Conservation (phyloP, 495 filamentous ascomycete species). For the Mytilinidion resinicola region DNA sequence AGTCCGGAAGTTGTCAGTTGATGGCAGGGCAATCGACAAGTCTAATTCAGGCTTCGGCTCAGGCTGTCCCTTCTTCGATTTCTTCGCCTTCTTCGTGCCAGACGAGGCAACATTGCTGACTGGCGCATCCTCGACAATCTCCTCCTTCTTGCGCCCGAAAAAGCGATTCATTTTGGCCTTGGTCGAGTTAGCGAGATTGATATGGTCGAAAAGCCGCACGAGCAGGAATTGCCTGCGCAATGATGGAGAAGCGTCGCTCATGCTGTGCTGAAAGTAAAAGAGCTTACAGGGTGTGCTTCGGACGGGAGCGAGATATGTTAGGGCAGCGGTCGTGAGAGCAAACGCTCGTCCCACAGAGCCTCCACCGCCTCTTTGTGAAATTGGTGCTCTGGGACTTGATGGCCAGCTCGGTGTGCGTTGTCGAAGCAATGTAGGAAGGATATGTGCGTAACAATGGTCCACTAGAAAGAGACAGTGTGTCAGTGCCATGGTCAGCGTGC, state of each 20-base stretch:
- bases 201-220: slow-evolving; percentile 3
- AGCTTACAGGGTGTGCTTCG: not conserved
- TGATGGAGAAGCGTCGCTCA: not conserved
- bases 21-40: slow-evolving; percentile 65
- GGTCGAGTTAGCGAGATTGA: slow-evolving; percentile 29
- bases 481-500: not conserved
- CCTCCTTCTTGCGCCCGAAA: slow-evolving; percentile 33
- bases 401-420: not conserved
- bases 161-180: slow-evolving; percentile 40
- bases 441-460: not conserved
- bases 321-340: slow-evolving; percentile 1
- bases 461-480: not conserved
- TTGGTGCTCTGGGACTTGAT: not conserved
- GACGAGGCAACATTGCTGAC: not conserved
- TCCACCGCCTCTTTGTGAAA: not conserved
- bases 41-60: slow-evolving; percentile 63
- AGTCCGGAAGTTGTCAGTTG: slow-evolving; percentile 89
- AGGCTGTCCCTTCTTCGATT: slow-evolving; percentile 49
- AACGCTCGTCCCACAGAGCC: slow-evolving; percentile 2
- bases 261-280: not conserved
- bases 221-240: slow-evolving; percentile 13
- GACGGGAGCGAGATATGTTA: not conserved
- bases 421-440: slow-evolving; percentile 1
- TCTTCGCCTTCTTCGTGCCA: slow-evolving; percentile 37
- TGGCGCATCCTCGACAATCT: slow-evolving; percentile 10